phyloP scores from a whole-genome alignment of 208 protist species.

The Spongospora subterranea region DNA sequence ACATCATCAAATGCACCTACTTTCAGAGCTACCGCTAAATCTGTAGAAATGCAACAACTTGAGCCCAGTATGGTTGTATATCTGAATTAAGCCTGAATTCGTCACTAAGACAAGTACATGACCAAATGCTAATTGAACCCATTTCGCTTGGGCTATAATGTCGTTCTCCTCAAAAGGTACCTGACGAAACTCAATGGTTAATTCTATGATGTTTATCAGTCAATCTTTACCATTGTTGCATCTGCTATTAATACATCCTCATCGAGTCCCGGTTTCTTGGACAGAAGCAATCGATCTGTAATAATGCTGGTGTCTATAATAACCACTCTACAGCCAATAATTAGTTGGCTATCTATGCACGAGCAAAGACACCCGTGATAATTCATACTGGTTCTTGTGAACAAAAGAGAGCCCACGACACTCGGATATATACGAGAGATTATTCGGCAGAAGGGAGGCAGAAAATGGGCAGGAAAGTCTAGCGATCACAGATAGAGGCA shows the following conservation, averaged over 20 bases:
- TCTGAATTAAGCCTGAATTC: neutral
- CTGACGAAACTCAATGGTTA: neutral
- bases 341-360: neutral
- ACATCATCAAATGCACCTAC: too few species aligned
- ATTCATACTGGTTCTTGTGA: conserved; percentile 30
- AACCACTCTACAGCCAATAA: neutral
- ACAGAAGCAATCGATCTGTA: neutral
- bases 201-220: neutral
- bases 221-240: neutral
- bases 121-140: conserved; percentile 25
- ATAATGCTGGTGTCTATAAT: neutral
- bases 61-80: neutral
- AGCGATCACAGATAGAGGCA: neutral
- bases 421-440: neutral
- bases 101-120: neutral
- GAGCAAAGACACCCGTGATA: neutral
- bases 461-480: neutral
- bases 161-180: conserved; percentile 19
- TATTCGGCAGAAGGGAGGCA: neutral
- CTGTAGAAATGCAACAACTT: conserved; percentile 12
- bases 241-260: neutral
- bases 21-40: neutral
- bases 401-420: neutral
- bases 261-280: neutral
- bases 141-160: conserved; percentile 31